Percentiles rank a stretch among this genome's conserved stretches.
phyloP scores from a whole-genome alignment of 768 basidiomycete species.

The Amanita exitialis region DNA sequence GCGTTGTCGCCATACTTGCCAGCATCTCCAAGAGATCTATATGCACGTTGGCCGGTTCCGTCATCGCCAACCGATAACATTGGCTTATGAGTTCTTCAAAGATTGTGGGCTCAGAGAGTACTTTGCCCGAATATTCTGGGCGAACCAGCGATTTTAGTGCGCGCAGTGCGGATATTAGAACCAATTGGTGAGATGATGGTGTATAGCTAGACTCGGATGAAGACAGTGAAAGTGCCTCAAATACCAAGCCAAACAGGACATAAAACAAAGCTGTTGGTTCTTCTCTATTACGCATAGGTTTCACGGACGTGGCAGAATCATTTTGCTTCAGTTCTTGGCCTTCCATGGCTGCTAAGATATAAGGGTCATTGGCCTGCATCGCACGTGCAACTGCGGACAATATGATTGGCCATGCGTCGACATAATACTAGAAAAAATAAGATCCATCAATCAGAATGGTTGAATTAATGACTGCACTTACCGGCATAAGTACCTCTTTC shows the following conservation, averaged over 20 bases:
- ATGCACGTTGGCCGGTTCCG: conserved; percentile 67
- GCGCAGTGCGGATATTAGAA: conserved; percentile 56
- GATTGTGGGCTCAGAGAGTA: conserved; percentile 68
- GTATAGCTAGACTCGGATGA: conserved; percentile 46
- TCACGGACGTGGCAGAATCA: conserved; percentile 13
- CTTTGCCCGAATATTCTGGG: conserved; percentile 72
- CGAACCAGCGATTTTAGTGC: conserved; percentile 74
- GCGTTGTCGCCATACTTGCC: conserved; percentile 41
- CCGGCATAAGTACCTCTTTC: conserved; percentile 84
- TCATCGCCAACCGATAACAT: conserved; percentile 85
- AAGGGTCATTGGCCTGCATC: conserved; percentile 61
- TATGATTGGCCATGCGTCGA: conserved; percentile 71
- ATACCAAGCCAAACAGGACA: conserved; percentile 88
- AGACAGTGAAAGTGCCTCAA: conserved; percentile 69
- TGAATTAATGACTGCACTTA: conserved; percentile 27
- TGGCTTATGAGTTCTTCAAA: conserved; percentile 88
- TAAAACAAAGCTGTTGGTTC: conserved; percentile 82
- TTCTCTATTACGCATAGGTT: conserved; percentile 20
- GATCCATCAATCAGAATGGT: not conserved
- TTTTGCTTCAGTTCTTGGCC: conserved; percentile 39
- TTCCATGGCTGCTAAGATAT: conserved; percentile 74
- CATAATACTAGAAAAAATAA: conserved; percentile 66
- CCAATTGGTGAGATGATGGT: conserved; percentile 29
- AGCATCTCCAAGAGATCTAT: conserved; percentile 64
- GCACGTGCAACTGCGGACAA: conserved; percentile 77